Evolutionary conservation across 768 basidiomycete species (phyloP).

Genomic region (Tulasnella calospora): DNA sequence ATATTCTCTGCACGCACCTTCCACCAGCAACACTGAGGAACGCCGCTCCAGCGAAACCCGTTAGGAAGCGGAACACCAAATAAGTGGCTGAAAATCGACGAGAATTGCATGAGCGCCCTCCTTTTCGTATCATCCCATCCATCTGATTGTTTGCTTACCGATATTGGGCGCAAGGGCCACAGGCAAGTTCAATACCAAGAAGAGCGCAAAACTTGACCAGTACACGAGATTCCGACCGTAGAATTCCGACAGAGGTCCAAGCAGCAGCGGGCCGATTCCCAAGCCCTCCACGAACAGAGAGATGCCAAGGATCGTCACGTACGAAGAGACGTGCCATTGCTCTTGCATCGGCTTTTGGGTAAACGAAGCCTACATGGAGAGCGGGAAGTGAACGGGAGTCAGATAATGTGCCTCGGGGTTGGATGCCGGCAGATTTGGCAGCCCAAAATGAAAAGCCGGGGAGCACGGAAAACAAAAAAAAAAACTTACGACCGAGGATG

Average conservation of each 20-base stretch:
- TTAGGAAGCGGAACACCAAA: constrained; percentile 56
- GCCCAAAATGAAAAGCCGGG: background rate
- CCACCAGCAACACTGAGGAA: constrained; percentile 63
- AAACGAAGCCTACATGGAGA: constrained; percentile 48
- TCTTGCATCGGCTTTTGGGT: constrained; percentile 56
- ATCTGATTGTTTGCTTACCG: constrained; percentile 40
- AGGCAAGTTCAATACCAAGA: constrained; percentile 64
- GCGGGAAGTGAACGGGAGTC: background rate
- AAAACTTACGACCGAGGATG: constrained; percentile 36
- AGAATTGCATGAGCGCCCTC: too few relatives aligned
- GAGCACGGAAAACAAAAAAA: background rate
- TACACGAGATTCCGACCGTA: constrained; percentile 65
- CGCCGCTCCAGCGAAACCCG: constrained; percentile 52
- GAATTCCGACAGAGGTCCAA: constrained; percentile 50
- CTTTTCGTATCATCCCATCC: background rate
- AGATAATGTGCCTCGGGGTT: background rate
- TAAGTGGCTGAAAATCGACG: constrained; percentile 44
- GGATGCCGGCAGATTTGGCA: background rate
- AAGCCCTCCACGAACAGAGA: constrained; percentile 45
- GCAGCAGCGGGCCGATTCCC: constrained; percentile 36
- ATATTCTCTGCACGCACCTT: background rate
- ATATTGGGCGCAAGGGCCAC: constrained; percentile 69
- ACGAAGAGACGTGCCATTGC: constrained; percentile 50
- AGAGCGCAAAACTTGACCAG: constrained; percentile 52
- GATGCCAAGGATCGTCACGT: constrained; percentile 49